These are phyloP conservation scores for Mortierella sp. DNA, from an alignment of 371 early-diverging fungal genomes.

Conservation along the genomic window DNA sequence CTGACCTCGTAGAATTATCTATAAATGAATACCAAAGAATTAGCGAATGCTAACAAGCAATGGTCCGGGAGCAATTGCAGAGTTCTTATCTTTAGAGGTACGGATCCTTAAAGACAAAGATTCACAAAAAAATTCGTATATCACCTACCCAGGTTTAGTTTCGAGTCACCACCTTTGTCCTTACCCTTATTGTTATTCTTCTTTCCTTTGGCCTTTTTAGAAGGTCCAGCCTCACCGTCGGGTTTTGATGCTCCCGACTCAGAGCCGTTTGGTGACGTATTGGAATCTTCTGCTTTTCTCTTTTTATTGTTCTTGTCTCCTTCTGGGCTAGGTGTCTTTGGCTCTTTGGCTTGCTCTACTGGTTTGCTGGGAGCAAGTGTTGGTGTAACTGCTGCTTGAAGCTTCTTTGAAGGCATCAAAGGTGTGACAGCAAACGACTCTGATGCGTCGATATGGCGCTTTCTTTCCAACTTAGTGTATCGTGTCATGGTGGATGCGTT, in stretches of 20 bases:
- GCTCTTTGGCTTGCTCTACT: constrained; percentile 3
- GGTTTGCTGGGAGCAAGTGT: constrained; percentile 11
- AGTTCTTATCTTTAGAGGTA: background rate
- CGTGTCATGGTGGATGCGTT: constrained; percentile 64
- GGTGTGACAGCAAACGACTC: constrained; percentile 67
- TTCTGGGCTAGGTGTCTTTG: constrained; percentile 6
- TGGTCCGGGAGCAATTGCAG: background rate
- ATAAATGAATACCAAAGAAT: background rate
- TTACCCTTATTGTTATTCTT: constrained; percentile 22
- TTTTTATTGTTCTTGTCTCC: constrained; percentile 25
- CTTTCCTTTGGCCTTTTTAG: constrained; percentile 20
- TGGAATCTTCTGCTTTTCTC: constrained; percentile 32
- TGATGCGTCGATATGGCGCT: constrained; percentile 70
- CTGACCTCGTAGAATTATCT: constrained; percentile 32
- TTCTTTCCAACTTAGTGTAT: constrained; percentile 72
- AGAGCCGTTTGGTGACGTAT: constrained; percentile 4
- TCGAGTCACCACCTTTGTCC: background rate
- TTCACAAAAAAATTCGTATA: background rate
- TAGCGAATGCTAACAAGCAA: background rate
- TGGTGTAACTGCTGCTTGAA: constrained; percentile 9
- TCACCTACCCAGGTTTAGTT: constrained; percentile 10
- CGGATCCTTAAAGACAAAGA: background rate
- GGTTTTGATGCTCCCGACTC: constrained; percentile 6
- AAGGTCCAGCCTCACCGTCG: constrained; percentile 11
- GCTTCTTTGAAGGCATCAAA: constrained; percentile 61